Evolutionary conservation across 1,284 basidiomycete species (phyloP).

Genomic region (Sanghuangporus weigelae): DNA sequence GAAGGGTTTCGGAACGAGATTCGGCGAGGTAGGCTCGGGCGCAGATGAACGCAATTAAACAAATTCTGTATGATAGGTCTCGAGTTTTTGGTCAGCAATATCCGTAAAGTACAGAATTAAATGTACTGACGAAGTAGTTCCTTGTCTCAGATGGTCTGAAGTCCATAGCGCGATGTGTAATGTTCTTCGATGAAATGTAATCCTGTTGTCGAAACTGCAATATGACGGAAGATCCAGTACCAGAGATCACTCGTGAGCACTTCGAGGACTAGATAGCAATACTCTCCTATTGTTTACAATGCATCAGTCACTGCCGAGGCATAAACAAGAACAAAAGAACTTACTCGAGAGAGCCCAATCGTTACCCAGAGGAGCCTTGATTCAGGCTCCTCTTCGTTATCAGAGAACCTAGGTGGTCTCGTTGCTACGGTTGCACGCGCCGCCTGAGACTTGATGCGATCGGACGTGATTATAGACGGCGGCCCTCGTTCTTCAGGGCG

Average conservation of each 20-base stretch:
- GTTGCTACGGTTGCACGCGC: background rate
- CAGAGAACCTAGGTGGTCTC: background rate
- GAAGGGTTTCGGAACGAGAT: conserved; percentile 1
- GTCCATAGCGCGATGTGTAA: too few species aligned
- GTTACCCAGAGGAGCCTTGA: conserved; percentile 1
- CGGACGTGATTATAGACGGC: background rate
- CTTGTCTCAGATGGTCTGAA: too few species aligned
- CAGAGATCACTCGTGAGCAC: background rate
- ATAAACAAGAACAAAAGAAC: background rate
- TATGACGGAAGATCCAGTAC: too few species aligned
- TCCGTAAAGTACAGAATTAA: too few species aligned
- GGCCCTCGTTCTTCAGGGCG: background rate
- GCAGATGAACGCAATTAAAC: too few species aligned
- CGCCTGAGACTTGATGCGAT: background rate
- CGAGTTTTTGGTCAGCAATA: too few species aligned
- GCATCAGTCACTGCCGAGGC: background rate
- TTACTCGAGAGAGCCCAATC: conserved; percentile 3
- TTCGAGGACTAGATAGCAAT: background rate
- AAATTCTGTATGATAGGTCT: background rate
- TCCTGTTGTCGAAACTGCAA: too few species aligned
- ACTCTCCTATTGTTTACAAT: background rate
- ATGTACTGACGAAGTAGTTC: too few species aligned
- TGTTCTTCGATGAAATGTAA: too few species aligned
- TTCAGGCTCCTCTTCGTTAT: background rate
- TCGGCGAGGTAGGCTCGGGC: background rate